A percentile compares a stretch with the other conserved stretches of the same genome.
Conservation (phyloP, 176 grass and related monocot species). For the Carex littledalei region DNA sequence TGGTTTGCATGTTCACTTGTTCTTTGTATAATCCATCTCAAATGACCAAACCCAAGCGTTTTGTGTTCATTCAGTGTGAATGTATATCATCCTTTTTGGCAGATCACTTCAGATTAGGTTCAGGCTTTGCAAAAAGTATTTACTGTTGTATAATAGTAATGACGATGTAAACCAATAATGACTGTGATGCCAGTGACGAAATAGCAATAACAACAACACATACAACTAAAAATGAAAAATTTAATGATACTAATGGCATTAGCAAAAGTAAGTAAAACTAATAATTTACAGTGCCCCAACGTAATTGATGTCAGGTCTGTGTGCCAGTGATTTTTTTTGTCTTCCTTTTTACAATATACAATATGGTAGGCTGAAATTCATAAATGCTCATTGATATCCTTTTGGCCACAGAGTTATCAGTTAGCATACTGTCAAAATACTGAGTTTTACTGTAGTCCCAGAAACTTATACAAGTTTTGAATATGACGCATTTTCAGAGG, state of each 20-base stretch:
- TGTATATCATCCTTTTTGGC: neutral
- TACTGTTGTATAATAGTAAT: neutral
- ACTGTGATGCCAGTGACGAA: neutral
- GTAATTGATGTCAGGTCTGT: neutral
- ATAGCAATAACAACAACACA: neutral
- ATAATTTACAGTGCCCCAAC: neutral
- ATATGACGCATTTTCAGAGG: neutral
- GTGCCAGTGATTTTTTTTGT: neutral
- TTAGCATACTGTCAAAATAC: neutral
- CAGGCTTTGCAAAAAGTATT: neutral
- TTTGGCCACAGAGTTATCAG: neutral
- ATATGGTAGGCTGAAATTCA: neutral
- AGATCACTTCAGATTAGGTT: neutral
- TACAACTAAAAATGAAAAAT: neutral
- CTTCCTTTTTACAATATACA: neutral
- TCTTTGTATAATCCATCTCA: neutral
- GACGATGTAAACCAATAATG: neutral
- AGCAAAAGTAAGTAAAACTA: neutral
- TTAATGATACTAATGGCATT: neutral
- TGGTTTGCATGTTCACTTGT: neutral
- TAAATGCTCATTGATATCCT: neutral
- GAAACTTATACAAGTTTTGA: neutral
- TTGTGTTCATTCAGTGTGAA: neutral
- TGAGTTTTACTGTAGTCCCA: neutral
- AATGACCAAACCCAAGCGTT: neutral